These are phyloP conservation scores for Boletus holoroseus DNA, from an alignment of 1,284 basidiomycete species.

Conservation along the genomic window DNA sequence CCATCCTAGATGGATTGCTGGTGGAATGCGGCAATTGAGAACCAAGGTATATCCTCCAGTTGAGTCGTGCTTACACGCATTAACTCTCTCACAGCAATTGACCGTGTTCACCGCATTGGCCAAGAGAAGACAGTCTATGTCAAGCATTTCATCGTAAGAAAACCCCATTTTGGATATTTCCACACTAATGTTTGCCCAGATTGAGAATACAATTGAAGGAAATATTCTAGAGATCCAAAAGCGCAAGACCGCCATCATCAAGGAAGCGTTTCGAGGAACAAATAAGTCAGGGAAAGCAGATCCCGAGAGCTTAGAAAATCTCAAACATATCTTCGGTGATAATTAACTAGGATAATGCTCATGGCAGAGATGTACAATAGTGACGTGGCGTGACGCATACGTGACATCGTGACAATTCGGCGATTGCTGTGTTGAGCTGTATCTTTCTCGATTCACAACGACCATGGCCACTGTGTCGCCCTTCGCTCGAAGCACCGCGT, in stretches of 20 bases:
- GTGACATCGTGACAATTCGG: slow-evolving; percentile 26
- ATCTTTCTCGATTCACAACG: slow-evolving; percentile 20
- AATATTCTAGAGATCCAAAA: slow-evolving; percentile 86
- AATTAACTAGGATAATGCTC: neutral
- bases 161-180: neutral
- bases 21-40: slow-evolving; percentile 91
- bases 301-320: slow-evolving; percentile 68
- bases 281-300: slow-evolving; percentile 39
- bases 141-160: slow-evolving; percentile 81
- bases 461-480: slow-evolving; percentile 68
- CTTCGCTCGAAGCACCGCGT: slow-evolving; percentile 69
- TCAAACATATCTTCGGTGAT: slow-evolving; percentile 33
- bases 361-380: too few relatives aligned
- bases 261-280: slow-evolving; percentile 66
- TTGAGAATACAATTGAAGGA: slow-evolving; percentile 71
- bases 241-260: slow-evolving; percentile 80
- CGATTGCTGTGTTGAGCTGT: slow-evolving; percentile 24
- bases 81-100: slow-evolving; percentile 50
- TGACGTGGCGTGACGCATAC: slow-evolving; percentile 25
- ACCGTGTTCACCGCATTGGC: slow-evolving; percentile 78
- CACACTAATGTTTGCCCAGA: slow-evolving; percentile 36
- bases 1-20: slow-evolving; percentile 83
- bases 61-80: slow-evolving; percentile 13
- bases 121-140: slow-evolving; percentile 85
- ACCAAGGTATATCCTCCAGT: slow-evolving; percentile 62